Base-by-base conservation (phyloP, 1,284 basidiomycete species). In the Sporisorium graminicola region DNA sequence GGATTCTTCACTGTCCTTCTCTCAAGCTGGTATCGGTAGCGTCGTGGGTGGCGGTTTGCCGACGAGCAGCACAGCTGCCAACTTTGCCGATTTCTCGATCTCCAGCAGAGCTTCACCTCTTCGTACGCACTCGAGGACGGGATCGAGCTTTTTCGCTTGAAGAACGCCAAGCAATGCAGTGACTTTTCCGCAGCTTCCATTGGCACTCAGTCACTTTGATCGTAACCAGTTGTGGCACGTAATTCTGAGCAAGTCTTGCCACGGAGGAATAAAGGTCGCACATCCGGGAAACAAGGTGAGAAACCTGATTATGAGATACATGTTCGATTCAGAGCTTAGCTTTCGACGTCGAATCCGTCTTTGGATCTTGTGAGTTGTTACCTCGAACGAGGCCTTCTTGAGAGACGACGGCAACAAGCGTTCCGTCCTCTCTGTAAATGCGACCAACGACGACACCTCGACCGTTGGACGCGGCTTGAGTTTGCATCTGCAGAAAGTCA, bases 361-460 rank as follows among this genome's bases (percentile, higher is more conserved):
- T 47, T 7, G 29, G 16, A 5, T 59, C 51, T 10, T 70, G 58
- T 5, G 52, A 27, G 27, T 35, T 29, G 7, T 65, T 62, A 13
- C 73, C 58, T 10, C 78, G 50, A 27, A 80, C 60, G 6, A 80
- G 67, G 18, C 78, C 78, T 58, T 80, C 78, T 46, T 80, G 78
- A n/a, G 65, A 62, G n/a, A 68, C 71, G 16, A 83, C 74, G 2
- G 83, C 84, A 2, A 85, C 77, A 1, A 85, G 67, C 1, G 80
- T 79, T 18, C 84, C 84, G 29, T 84, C 82, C 24, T 70, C 51
- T 18, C 77, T 58, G 61, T 85, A 85, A 26, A 85, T 70, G 5
- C 84, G 63, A 3, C 79, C 83, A 6, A 82, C 37, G 9, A 77
- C 77, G 6, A 85, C 72, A 20, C 83, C 83, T 14, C 84, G 70